Conservation (phyloP, 495 filamentous ascomycete genomes). For the Penicillium crystallinum region DNA sequence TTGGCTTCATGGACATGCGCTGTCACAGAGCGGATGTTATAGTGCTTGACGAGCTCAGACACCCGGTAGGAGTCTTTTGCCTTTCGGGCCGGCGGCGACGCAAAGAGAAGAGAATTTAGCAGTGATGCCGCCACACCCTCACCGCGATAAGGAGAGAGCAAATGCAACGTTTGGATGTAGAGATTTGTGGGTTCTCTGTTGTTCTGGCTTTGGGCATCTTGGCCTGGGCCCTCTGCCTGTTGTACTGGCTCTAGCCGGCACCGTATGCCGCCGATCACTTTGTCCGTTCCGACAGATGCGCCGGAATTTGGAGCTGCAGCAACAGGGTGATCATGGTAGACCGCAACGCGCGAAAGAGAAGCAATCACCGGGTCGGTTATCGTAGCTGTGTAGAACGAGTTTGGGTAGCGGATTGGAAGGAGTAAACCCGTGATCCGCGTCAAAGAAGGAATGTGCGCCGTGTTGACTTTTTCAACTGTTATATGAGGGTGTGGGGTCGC, state of each 20-base stretch:
- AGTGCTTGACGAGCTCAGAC: slow-evolving; percentile 47
- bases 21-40: slow-evolving; percentile 53
- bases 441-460: slow-evolving; percentile 64
- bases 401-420: slow-evolving; percentile 82
- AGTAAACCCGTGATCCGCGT: slow-evolving; percentile 78
- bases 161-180: slow-evolving; percentile 83
- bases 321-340: slow-evolving; percentile 53
- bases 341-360: slow-evolving; percentile 71
- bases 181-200: slow-evolving; percentile 41
- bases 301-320: slow-evolving; percentile 31
- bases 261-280: slow-evolving; percentile 76
- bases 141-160: slow-evolving; percentile 76
- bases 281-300: slow-evolving; percentile 36
- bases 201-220: background rate
- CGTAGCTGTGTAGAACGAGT: slow-evolving; percentile 76
- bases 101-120: slow-evolving; percentile 54
- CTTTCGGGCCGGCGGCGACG: slow-evolving; percentile 21
- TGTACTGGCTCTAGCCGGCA: slow-evolving; percentile 62
- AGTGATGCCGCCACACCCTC: slow-evolving; percentile 75
- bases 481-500: slow-evolving; percentile 37
- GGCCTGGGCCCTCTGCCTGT: background rate
- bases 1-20: slow-evolving; percentile 97
- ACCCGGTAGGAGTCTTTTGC: slow-evolving; percentile 17
- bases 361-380: slow-evolving; percentile 61
- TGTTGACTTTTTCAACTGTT: slow-evolving; percentile 54